Evolutionary conservation across 202 grass and related monocot genomes (phyloP).

Genomic region (Eragrostis tef): DNA sequence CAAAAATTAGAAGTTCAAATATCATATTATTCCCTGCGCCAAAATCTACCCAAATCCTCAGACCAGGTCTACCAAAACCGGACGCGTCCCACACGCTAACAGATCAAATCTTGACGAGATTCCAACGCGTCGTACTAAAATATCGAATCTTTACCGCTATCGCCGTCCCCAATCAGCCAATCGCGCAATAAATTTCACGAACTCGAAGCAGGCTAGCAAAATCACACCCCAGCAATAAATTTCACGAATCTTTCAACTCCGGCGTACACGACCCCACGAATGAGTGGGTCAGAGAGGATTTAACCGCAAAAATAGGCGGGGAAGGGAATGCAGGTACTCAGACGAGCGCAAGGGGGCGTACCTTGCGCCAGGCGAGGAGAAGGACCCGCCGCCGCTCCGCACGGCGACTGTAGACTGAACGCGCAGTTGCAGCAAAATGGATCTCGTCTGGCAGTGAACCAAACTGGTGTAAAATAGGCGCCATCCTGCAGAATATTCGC

Average conservation of each 20-base stretch:
- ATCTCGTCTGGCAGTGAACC: not conserved
- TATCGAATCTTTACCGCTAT: conserved; percentile 13
- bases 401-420: no score
- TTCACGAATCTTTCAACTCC: not conserved
- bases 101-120: conserved; percentile 11
- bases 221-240: not conserved
- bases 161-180: not conserved
- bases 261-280: not conserved
- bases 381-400: no score
- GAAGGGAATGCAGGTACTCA: not conserved
- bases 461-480: not conserved
- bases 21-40: not conserved
- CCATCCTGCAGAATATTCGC: not conserved
- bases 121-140: not conserved
- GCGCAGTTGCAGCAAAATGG: not conserved
- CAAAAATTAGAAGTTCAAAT: not conserved
- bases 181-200: not conserved
- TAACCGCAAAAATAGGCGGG: not conserved
- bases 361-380: not conserved
- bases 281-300: not conserved
- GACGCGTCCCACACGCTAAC: not conserved
- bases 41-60: conserved; percentile 12
- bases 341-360: not conserved
- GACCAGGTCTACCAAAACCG: not conserved
- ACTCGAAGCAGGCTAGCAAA: not conserved